Percentiles rank a stretch among this genome's conserved stretches.
Evolutionary conservation across 805 yeast species (phyloP).

Genomic region (Yamadazyma philogaea): DNA sequence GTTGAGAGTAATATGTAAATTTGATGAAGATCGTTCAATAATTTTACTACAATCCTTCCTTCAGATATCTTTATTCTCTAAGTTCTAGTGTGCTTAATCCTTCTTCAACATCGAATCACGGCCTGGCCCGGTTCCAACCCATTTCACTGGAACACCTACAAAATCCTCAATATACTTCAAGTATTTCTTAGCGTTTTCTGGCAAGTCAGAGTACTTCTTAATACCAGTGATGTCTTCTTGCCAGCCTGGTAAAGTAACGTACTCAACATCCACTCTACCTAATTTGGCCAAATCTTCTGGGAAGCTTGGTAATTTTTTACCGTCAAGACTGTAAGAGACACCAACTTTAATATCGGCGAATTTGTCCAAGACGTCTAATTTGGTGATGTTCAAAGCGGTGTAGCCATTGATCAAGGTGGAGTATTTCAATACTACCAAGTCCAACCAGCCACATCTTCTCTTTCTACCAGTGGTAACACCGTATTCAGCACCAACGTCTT

Average conservation of each 20-base stretch:
- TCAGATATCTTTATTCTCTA: conserved; percentile 1
- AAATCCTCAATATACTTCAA: conserved; percentile 82
- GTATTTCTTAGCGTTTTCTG: conserved; percentile 82
- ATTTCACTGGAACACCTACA: conserved; percentile 78
- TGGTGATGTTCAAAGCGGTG: conserved; percentile 91
- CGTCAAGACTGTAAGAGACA: conserved; percentile 76
- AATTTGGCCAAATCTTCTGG: conserved; percentile 86
- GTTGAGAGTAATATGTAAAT: not conserved
- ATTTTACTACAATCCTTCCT: too few species aligned
- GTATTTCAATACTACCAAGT: conserved; percentile 89
- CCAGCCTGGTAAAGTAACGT: conserved; percentile 95
- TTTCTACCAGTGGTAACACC: conserved; percentile 99
- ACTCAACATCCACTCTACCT: conserved; percentile 89
- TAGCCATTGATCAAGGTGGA: conserved; percentile 92
- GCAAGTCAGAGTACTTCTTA: conserved; percentile 71
- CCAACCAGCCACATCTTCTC: conserved; percentile 99
- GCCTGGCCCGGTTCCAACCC: conserved; percentile 99
- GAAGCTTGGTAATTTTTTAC: conserved; percentile 72
- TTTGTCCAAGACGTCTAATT: conserved; percentile 89
- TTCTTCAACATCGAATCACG: conserved; percentile 87
- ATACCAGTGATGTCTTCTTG: conserved; percentile 73
- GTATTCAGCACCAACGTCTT: conserved; percentile 87
- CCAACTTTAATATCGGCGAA: conserved; percentile 88
- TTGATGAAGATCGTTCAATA: not conserved
- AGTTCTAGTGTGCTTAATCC: conserved; percentile 13